Evolutionary conservation across 495 filamentous ascomycete species (phyloP), one percentile per base, ranked within the genome.

Genomic region (Aspergillus steynii): DNA sequence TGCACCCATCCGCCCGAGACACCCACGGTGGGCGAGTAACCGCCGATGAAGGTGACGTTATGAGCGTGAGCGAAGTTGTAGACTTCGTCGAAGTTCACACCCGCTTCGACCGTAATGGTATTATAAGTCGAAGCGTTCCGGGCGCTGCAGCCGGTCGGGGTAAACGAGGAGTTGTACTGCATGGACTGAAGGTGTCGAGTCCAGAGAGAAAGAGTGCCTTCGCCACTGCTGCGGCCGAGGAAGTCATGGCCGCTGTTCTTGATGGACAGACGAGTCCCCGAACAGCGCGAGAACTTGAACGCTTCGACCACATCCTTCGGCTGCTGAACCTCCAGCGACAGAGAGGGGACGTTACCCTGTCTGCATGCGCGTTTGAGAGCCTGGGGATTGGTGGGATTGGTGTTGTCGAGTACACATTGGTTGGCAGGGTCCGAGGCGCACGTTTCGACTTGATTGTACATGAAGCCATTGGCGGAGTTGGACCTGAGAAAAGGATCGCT

Each of bases 231-330:
- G 68, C 83, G 84, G 31, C 79, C 83, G 27, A 73, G 67, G 67
- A 81, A 85, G 34, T 80, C 72, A 67, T 74, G 68, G 7, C 86
- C 86, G 1, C 82, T 86, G 66, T 87, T 87, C 46, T 83, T 86
- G 53, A 88, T 75, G 4, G 61, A 58, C 4, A 71, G 52, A 14
- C 58, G 58, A 27, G 61, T 63, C n/a, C 61, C 61, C 8, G 61
- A 59, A 47, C 61, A 60, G 51, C 52, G 42, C n/a, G 61, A 53
- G 29, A 50, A 63, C 25, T 48, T 29, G 48, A 61, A 57, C 9
- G 60, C 60, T 29, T 61, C 53, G 27, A 53, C 31, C 15, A 56
- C 60, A 31, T 61, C 60, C 15, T 45, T 52, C 0, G 54, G 29
- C 5, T 37, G 31, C 46, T 61, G 53, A 1, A 61, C 48, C 34